Evolutionary conservation across 1,284 basidiomycete species (phyloP).

Genomic region (Termitomyces sp.): DNA sequence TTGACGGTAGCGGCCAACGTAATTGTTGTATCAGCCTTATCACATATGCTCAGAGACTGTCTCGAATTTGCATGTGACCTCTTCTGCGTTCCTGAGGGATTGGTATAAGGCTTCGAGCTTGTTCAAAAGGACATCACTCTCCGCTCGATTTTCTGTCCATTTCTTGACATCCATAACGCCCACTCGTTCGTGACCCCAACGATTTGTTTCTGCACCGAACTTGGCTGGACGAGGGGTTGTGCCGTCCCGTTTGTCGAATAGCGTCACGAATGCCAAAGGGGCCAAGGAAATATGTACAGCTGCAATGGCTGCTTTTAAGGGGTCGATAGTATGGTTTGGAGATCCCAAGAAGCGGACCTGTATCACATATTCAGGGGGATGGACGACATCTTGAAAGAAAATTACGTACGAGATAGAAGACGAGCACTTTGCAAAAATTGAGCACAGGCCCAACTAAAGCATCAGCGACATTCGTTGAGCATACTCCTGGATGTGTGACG

Average conservation of each 20-base stretch:
- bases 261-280: conserved; percentile 41
- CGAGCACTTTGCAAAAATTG: conserved; percentile 47
- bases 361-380: not conserved
- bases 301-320: conserved; percentile 62
- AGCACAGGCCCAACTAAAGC: conserved; percentile 46
- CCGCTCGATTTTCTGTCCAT: conserved; percentile 44
- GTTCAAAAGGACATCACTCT: conserved; percentile 42
- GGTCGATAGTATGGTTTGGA: conserved; percentile 51
- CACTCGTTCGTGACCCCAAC: conserved; percentile 51
- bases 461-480: conserved; percentile 59
- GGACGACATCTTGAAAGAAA: not conserved
- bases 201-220: conserved; percentile 51
- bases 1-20: too few relatives aligned
- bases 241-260: conserved; percentile 21
- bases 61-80: conserved; percentile 17
- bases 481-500: conserved; percentile 71
- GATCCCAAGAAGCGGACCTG: conserved; percentile 69
- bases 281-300: conserved; percentile 59
- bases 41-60: conserved; percentile 23
- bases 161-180: conserved; percentile 41
- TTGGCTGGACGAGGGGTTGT: conserved; percentile 20
- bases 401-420: conserved; percentile 68
- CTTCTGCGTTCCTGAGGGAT: conserved; percentile 19
- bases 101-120: conserved; percentile 42
- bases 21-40: not conserved